Base-by-base conservation (phyloP, 2,329 filamentous ascomycete genomes). In the Hyphodiscus sp. region DNA sequence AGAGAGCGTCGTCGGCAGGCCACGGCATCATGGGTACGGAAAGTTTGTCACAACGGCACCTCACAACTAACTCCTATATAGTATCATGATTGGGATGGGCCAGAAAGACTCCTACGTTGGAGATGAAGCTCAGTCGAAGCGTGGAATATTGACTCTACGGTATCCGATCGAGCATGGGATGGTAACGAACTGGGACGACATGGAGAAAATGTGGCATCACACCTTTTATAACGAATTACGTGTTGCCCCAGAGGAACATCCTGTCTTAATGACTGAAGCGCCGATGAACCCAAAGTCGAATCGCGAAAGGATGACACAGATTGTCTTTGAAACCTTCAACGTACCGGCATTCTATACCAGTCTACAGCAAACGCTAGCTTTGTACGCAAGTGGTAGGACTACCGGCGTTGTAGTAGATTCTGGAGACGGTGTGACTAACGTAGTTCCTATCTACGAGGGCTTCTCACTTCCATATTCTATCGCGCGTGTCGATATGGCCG, bases 161-260 rank as follows among this genome's bases (percentile, higher is more conserved):
- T 99, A 99, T 81, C 94, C 94, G 74, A 99, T 99, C 75, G 94
- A 99, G 85, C 94, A 99, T 86, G 94, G 94, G 94, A 92, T 99
- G 71, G 94, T 99, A 74, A 99, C 94, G 81, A 97, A 97, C 89
- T 99, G 94, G 94, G 94, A 99, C 76, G 94, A 97, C 78, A 97
- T 97, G 94, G 94, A 97, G 84, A 97, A 97, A 87, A 97, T 99
- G 70, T 99, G 94, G 94, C 94, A 99, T 79, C 94, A 99, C 89
- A 97, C 94, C 74, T 99, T 99, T 85, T 99, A 97, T 89, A 99
- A 99, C 81, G 94, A 99, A 83, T 85, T 99, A 73, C 92, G 94
- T 92, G 94, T 99, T 65, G 94, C 94, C 69, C 94, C 94, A 69
- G 94, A 99, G 85, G 94, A 99, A 87, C 94, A 99, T 86, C 94